Conservation (phyloP, 2,329 filamentous ascomycete genomes). For the Aspergillus fijiensis region DNA sequence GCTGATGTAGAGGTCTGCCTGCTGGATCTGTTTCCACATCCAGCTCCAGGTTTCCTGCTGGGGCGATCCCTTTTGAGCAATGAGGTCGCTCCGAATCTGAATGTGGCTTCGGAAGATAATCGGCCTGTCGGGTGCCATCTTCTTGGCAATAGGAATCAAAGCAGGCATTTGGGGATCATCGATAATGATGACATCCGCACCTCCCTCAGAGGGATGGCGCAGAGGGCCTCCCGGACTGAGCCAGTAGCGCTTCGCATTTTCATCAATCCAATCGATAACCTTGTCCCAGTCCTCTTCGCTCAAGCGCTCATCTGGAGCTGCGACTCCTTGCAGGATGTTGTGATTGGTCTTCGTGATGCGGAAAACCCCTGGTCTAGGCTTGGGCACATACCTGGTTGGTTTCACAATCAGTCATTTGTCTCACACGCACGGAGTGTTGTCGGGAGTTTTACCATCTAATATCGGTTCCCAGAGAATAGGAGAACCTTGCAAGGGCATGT, state of each 20-base stretch:
- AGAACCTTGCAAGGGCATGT: slow-evolving; percentile 72
- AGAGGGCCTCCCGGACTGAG: slow-evolving; percentile 66
- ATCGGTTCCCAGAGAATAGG: slow-evolving; percentile 65
- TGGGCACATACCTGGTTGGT: slow-evolving; percentile 63
- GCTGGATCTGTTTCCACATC: slow-evolving; percentile 69
- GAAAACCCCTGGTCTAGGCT: slow-evolving; percentile 76
- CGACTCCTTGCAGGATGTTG: slow-evolving; percentile 83
- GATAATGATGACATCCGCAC: slow-evolving; percentile 73
- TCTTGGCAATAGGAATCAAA: slow-evolving; percentile 73
- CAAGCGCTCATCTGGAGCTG: slow-evolving; percentile 63
- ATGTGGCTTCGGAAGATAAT: slow-evolving; percentile 82
- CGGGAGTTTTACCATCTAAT: slow-evolving; percentile 64
- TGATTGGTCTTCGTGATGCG: slow-evolving; percentile 83
- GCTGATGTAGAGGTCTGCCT: slow-evolving; percentile 76
- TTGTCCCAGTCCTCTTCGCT: slow-evolving; percentile 59
- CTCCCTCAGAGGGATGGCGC: slow-evolving; percentile 62
- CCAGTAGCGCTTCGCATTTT: slow-evolving; percentile 77
- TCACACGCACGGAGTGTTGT: not conserved
- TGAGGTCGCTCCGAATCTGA: slow-evolving; percentile 73
- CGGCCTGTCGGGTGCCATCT: slow-evolving; percentile 67
- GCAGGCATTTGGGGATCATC: slow-evolving; percentile 85
- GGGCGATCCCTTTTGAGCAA: slow-evolving; percentile 61
- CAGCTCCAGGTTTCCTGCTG: slow-evolving; percentile 74
- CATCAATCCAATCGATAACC: slow-evolving; percentile 70
- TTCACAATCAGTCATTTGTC: slow-evolving; percentile 1